Percentiles rank a stretch among this genome's conserved stretches.
phyloP scores from a whole-genome alignment of 306 rosid species.

The Medicago lupulina region DNA sequence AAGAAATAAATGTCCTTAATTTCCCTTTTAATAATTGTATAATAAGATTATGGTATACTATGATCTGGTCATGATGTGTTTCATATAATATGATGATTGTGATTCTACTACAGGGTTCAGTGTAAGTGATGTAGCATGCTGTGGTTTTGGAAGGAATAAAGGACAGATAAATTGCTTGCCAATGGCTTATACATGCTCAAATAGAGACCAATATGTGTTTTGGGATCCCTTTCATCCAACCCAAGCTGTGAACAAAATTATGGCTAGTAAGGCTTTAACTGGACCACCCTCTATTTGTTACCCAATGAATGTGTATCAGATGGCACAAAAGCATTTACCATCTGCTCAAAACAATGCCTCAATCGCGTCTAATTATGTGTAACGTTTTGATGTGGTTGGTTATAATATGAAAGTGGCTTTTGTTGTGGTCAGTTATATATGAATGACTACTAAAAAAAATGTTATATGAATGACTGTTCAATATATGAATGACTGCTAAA shows the following conservation, averaged over 20 bases:
- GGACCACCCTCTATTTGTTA: slow-evolving; percentile 41
- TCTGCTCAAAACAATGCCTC: neutral
- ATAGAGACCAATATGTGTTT: slow-evolving; percentile 49
- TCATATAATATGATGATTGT: neutral
- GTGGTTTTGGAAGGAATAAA: slow-evolving; percentile 49
- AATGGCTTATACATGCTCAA: slow-evolving; percentile 23
- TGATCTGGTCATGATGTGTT: neutral
- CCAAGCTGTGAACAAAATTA: slow-evolving; percentile 30
- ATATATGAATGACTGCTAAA: too few species aligned
- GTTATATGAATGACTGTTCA: too few species aligned
- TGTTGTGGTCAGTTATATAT: too few species aligned
- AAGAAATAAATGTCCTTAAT: slow-evolving; percentile 27
- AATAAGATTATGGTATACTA: neutral
- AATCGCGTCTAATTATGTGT: neutral
- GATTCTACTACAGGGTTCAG: slow-evolving; percentile 40
- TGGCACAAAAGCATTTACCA: slow-evolving; percentile 39
- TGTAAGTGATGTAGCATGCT: slow-evolving; percentile 44
- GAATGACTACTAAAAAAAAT: too few species aligned
- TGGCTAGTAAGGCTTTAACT: slow-evolving; percentile 35
- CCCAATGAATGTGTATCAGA: slow-evolving; percentile 47
- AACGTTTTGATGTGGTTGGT: too few species aligned
- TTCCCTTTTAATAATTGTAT: neutral
- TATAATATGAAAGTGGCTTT: too few species aligned
- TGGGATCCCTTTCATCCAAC: slow-evolving; percentile 57
- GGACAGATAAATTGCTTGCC: slow-evolving; percentile 50